Evolutionary conservation across 2,329 filamentous ascomycete species (phyloP).

Genomic region (Hyphodiscus sp.): DNA sequence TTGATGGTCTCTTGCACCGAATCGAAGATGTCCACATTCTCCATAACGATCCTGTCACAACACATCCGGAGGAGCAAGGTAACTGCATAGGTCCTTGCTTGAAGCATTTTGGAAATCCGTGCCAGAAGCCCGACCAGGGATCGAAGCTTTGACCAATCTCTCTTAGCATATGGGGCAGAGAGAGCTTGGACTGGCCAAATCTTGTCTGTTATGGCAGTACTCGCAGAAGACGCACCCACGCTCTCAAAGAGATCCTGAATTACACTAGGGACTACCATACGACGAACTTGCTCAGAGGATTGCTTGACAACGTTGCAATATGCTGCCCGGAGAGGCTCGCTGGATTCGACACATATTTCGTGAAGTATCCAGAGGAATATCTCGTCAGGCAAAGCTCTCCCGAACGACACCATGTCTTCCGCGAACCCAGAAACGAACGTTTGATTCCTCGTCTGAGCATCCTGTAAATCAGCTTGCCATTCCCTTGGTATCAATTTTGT

Average conservation of each 20-base stretch:
- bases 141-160: constrained; percentile 23
- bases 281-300: constrained; percentile 36
- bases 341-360: constrained; percentile 50
- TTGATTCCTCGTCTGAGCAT: constrained; percentile 46
- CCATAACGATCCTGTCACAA: constrained; percentile 44
- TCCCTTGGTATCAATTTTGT: constrained; percentile 7
- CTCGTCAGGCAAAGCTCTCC: constrained; percentile 50
- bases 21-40: constrained; percentile 36
- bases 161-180: constrained; percentile 17
- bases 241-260: constrained; percentile 49
- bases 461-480: constrained; percentile 32
- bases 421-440: constrained; percentile 57
- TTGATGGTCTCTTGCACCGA: constrained; percentile 38
- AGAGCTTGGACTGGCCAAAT: constrained; percentile 15
- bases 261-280: constrained; percentile 39
- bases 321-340: constrained; percentile 49
- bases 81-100: constrained; percentile 31
- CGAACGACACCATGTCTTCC: constrained; percentile 43
- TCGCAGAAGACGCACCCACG: constrained; percentile 49
- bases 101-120: constrained; percentile 23
- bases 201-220: constrained; percentile 29
- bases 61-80: constrained; percentile 48
- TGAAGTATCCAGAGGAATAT: constrained; percentile 61
- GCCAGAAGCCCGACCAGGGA: constrained; percentile 21
- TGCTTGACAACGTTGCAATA: constrained; percentile 51